A percentile compares a stretch with the other conserved stretches of the same genome.
phyloP scores from a whole-genome alignment of 495 filamentous ascomycete genomes.

The Lepraria neglecta region DNA sequence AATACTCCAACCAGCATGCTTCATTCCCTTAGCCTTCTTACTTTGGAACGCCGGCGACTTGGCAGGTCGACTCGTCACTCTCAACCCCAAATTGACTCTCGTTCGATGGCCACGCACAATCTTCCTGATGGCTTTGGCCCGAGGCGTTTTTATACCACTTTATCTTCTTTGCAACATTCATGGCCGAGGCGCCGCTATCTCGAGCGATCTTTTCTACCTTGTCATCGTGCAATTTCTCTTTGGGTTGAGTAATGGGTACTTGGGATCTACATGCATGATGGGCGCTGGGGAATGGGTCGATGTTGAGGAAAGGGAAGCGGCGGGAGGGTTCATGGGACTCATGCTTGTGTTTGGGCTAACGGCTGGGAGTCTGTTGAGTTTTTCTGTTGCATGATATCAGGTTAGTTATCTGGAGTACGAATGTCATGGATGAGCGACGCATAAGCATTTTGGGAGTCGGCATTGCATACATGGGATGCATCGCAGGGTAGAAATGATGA shows the following conservation, averaged over 20 bases:
- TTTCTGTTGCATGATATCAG: constrained; percentile 47
- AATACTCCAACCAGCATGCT: constrained; percentile 64
- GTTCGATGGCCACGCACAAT: constrained; percentile 55
- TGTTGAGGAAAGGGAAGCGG: constrained; percentile 72
- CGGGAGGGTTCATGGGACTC: constrained; percentile 90
- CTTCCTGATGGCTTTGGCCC: constrained; percentile 55
- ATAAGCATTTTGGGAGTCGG: background rate
- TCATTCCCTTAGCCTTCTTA: constrained; percentile 86
- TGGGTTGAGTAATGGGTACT: constrained; percentile 77
- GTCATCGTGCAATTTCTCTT: constrained; percentile 75
- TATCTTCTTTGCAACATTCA: constrained; percentile 84
- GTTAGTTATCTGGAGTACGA: background rate
- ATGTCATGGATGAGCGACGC: too few species aligned
- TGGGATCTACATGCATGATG: constrained; percentile 87
- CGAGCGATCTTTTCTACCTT: constrained; percentile 83
- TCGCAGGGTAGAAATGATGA: too few species aligned
- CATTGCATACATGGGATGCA: background rate
- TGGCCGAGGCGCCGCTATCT: constrained; percentile 56
- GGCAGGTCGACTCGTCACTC: constrained; percentile 62
- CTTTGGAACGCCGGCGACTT: constrained; percentile 93
- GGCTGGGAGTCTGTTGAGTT: constrained; percentile 82
- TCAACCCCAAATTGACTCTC: constrained; percentile 46
- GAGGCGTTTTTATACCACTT: constrained; percentile 70
- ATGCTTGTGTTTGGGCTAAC: constrained; percentile 78
- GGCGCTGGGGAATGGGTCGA: constrained; percentile 72